Evolutionary conservation across 495 filamentous ascomycete species (phyloP).

Genomic region (Cenococcum geophilum): DNA sequence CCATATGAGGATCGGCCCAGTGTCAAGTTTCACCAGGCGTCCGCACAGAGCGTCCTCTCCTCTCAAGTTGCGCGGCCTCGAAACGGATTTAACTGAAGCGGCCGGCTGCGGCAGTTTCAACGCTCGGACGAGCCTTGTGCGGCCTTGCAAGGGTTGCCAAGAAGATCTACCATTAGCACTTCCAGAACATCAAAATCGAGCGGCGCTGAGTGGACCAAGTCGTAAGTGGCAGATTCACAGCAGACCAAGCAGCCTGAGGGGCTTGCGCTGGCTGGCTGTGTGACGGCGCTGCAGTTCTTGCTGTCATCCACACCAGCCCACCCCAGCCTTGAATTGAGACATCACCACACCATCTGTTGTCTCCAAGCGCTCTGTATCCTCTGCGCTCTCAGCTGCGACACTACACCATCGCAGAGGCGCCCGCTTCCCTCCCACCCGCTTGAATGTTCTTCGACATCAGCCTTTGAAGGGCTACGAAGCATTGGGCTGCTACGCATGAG

Average conservation of each 20-base stretch:
- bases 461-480: neutral
- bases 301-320: neutral
- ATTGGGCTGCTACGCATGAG: constrained; percentile 9
- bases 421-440: neutral
- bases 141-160: neutral
- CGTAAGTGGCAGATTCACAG: neutral
- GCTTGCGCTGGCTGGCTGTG: constrained; percentile 1
- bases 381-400: neutral
- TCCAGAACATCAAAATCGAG: constrained; percentile 2
- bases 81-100: neutral
- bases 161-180: neutral
- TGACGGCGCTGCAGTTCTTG: constrained; percentile 1
- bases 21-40: too few species aligned
- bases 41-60: too few species aligned
- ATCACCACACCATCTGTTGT: neutral
- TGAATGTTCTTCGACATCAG: neutral
- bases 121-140: neutral
- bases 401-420: neutral
- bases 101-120: neutral
- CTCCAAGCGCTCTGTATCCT: neutral
- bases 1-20: too few species aligned
- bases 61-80: too few species aligned
- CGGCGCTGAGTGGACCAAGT: constrained; percentile 2
- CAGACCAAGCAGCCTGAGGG: neutral
- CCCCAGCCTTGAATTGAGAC: neutral